Base-by-base conservation (phyloP, 2,329 filamentous ascomycete species). In the Clarireedia homoeocarpa region DNA sequence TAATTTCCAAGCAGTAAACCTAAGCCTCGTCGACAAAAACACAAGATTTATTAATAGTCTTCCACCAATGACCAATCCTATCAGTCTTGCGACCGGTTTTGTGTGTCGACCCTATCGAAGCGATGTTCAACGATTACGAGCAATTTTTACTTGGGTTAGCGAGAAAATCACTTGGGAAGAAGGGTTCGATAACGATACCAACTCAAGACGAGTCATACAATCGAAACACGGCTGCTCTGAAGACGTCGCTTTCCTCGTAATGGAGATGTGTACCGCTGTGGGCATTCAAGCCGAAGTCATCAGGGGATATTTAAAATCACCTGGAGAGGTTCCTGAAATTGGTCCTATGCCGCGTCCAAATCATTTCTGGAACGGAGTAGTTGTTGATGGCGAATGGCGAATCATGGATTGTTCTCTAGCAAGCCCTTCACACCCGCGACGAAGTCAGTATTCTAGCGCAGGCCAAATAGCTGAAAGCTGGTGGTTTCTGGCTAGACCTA, bases 111-210 rank as follows among this genome's bases (percentile, higher is more conserved):
- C 94, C 0, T 96, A 96, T 70, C 82, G 91, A 58, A 96, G 89
- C 71, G 92, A 97, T 65, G 89, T 96, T 0, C 94, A 99, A 70
- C 83, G 91, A 38, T 74, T 99, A 26, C 83, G 95, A 24, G 92
- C 94, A 15, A 97, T 99, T 60, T 99, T 97, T 67, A 96, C 89
- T 1, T 99, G 92, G 92, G 89, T 95, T 5, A 83, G 89, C n/a
- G 94, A 99, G 69, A 91, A 92, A 64, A 85, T 99, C 56, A 82
- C 82, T 34, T 99, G 94, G 94, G 94, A 99, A 69, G 92, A 96
- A 65, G 91, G 95, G 62, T 91, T 90, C 61, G 90, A 95, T 63
- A 88, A 86, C n/a, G 79, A 86, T 52, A 14, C 46, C 7, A 91
- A 99, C 69, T 86, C 91, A 2, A 81, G 88, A 54, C 83, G 89